Evolutionary conservation across 139 green algal genomes (phyloP).

Genomic region (Micractinium conductrix): DNA sequence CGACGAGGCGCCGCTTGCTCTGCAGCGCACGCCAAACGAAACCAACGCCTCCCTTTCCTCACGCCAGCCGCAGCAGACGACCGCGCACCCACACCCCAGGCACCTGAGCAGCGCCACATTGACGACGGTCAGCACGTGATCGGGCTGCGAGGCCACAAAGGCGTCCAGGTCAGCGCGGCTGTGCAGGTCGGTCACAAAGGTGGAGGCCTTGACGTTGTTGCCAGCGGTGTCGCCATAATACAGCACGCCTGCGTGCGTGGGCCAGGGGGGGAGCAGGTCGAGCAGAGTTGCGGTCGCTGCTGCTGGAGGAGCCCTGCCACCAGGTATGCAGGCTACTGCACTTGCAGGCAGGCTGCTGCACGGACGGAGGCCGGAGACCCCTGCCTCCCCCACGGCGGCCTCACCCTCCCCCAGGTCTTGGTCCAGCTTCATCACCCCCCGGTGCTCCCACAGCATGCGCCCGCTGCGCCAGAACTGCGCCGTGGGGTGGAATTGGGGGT

Average conservation of each 20-base stretch:
- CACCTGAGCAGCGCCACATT: conserved; percentile 47
- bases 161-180: conserved; percentile 50
- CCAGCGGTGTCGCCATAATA: conserved; percentile 69
- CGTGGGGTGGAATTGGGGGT: conserved; percentile 80
- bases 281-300: no score
- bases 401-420: conserved; percentile 71
- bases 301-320: no score
- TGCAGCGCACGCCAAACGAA: no score
- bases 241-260: conserved; percentile 65
- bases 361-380: no score
- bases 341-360: no score
- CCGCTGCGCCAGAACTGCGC: conserved; percentile 80
- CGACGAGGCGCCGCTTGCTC: no score
- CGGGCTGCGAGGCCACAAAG: conserved; percentile 50
- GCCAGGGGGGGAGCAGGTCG: no score
- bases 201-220: conserved; percentile 61
- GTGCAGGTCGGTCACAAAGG: conserved; percentile 68
- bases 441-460: conserved; percentile 83
- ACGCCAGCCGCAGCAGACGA: no score
- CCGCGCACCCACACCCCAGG: no score
- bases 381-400: neutral
- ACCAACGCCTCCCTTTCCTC: no score
- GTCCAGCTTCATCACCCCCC: conserved; percentile 64
- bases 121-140: conserved; percentile 55
- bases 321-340: no score